Evolutionary conservation across 2,329 filamentous ascomycete species (phyloP), one percentile per base, ranked within the genome.

Genomic region (Pseudocercospora fijiensis): DNA sequence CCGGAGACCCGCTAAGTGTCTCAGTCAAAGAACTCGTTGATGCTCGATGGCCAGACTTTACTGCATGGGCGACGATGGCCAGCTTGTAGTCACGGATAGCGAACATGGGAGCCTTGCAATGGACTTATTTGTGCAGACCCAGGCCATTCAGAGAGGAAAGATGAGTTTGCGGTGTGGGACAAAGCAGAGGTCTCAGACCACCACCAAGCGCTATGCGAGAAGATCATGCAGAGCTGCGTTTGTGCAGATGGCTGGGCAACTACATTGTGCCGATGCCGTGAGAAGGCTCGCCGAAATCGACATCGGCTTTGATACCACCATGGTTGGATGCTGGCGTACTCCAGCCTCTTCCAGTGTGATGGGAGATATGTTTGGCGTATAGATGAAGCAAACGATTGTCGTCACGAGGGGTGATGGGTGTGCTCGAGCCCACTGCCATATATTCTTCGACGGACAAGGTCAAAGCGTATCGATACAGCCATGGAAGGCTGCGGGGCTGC

Each of bases 81-180:
- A 27, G 68, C 71, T 69, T 70, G 67, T 61, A 56, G 64, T 58
- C 43, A 60, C 53, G 43, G 60, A 28, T 41, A 59, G 67, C 58
- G 4, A 60, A 62, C 65, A 67, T 56, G 66, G 68, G 53, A 43
- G 47, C 52, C 61, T 61, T 60, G 37, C 43, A 28, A 33, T 53
- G 56, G 62, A 65, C 55, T 53, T 58, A 64, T 65, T 66, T 67
- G 59, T 65, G 58, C 57, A 18, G 64, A 64, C 63, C 61, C 63
- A 63, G 65, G 55, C 41, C 64, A 27, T 37, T 57, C 58, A 33
- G 47, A 51, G 37, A 57, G 22, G 22, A 55, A 45, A 49, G 24
- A 58, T 43, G 60, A 68, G 69, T 70, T 72, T 73, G 71, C 71
- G 69, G 69, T 72, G 70, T 69, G 66, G 62, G 60, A 72, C 70